These are phyloP conservation scores for Apiospora malaysiana DNA, from an alignment of 2,329 filamentous ascomycete genomes.

Conservation along the genomic window DNA sequence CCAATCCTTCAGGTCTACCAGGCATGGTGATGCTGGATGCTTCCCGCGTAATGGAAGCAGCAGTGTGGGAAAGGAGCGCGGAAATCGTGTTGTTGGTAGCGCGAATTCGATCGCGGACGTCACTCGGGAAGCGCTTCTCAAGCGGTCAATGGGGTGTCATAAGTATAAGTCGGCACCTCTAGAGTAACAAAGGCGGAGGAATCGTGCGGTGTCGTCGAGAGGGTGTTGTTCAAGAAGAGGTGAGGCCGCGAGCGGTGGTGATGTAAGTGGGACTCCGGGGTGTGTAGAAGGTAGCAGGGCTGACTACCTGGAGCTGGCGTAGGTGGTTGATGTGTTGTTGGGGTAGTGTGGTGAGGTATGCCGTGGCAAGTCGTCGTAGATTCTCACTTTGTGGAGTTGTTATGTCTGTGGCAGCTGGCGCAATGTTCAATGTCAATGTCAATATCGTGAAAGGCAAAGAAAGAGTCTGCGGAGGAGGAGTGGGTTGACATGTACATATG, in stretches of 20 bases:
- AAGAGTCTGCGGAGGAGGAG: constrained; percentile 28
- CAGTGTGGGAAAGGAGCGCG: not conserved
- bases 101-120: constrained; percentile 20
- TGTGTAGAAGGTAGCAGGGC: not conserved
- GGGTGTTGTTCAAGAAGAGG: not conserved
- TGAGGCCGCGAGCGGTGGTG: constrained; percentile 17
- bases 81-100: constrained; percentile 19
- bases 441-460: constrained; percentile 20
- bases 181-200: constrained; percentile 18
- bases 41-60: constrained; percentile 33
- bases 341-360: not conserved
- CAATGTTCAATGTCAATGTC: not conserved
- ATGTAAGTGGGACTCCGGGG: constrained; percentile 14
- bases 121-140: constrained; percentile 20
- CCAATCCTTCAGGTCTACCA: constrained; percentile 79
- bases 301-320: not conserved
- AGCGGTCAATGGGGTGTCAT: constrained; percentile 20
- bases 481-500: constrained; percentile 43
- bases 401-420: constrained; percentile 14
- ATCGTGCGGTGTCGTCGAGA: constrained; percentile 13
- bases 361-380: not conserved
- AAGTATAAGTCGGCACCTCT: constrained; percentile 21
- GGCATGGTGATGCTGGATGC: constrained; percentile 67
- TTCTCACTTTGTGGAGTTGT: not conserved
- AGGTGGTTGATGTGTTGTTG: not conserved